Conservation (phyloP, 352 stramenopile species). For the Globisporangium cederbergense region DNA sequence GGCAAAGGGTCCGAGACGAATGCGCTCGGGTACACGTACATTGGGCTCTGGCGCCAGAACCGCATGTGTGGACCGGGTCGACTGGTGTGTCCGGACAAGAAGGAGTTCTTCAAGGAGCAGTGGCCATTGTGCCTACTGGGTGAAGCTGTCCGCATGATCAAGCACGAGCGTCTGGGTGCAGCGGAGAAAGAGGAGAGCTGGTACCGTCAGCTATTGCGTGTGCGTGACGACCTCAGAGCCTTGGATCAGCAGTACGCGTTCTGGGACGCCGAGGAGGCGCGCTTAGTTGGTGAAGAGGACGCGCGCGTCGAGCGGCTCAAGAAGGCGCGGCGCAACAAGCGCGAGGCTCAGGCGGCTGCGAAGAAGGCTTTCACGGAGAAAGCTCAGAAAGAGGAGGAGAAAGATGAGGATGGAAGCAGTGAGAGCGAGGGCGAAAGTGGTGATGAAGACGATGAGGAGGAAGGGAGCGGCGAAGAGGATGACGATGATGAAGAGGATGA, state of each 20-base stretch:
- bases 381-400: conserved; percentile 8
- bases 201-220: conserved; percentile 52
- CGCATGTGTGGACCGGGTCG: conserved; percentile 51
- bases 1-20: conserved; percentile 64
- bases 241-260: conserved; percentile 59
- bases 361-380: conserved; percentile 61
- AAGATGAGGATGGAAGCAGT: conserved; percentile 3
- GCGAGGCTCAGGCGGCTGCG: conserved; percentile 44
- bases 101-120: conserved; percentile 38
- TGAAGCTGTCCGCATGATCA: conserved; percentile 51
- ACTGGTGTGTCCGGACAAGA: conserved; percentile 42
- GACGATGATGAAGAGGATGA: conserved; percentile 4
- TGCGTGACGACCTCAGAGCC: conserved; percentile 62
- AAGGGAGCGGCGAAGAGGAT: conserved; percentile 18
- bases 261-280: conserved; percentile 55
- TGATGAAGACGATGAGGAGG: conserved; percentile 12
- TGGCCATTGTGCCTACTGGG: conserved; percentile 63
- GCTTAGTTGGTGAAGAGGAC: conserved; percentile 39
- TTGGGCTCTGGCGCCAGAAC: conserved; percentile 46
- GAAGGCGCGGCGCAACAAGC: conserved; percentile 45
- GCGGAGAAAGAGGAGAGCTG: conserved; percentile 36
- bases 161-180: conserved; percentile 26
- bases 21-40: conserved; percentile 52
- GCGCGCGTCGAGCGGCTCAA: conserved; percentile 48
- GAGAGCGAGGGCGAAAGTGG: neutral